Evolutionary conservation across 495 filamentous ascomycete species (phyloP), one percentile per base, ranked within the genome.

Genomic region (Parathielavia hyrcaniae): DNA sequence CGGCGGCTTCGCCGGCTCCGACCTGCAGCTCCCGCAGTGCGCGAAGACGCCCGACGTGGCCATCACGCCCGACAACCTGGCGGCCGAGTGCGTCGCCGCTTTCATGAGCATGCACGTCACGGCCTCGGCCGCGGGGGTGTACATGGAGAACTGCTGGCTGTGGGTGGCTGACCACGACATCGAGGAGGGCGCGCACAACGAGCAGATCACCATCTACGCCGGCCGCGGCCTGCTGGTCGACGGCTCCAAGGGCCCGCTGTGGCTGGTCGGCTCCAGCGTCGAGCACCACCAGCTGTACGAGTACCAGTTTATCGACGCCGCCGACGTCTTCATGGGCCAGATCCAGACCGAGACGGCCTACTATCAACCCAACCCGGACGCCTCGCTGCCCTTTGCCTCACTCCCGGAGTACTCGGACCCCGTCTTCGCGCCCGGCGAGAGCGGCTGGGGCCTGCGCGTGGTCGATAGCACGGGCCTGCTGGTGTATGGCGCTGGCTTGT

Each of bases 331-430:
- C 64, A 82, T 81, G 62, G 86, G 86, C 11, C 81, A 86, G 63
- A 84, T 91, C 58, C 90, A 95, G 63, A 88, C 88, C 19, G 90
- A 95, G 69, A 87, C 88, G 9, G 86, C 86, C 53, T 83, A 81
- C 63, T 70, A 77, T 62, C 70, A 73, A 72, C 77, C 81, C 43
- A 95, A 95, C 73, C 91, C 91, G 2, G 79, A 82, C 57, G 82
- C 89, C 0, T 69, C 80, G 3, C 72, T 76, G 14, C 86, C 88
- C 2, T 92, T 87, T 73, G 76, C 78, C 0, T 65, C 81, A 4
- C 79, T 84, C 47, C 20, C 67, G 23, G 69, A 71, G 14, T 91
- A 78, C 70, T 76, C 79, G 59, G 91, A 97, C 64, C 91, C 91
- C 0, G 79, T 79, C 57, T 91, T 91, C 74, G 61, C 56, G 30